Percentiles rank a stretch among this genome's conserved stretches.
phyloP scores from a whole-genome alignment of 169 alveolate genomes.

The Blepharisma undulans region DNA sequence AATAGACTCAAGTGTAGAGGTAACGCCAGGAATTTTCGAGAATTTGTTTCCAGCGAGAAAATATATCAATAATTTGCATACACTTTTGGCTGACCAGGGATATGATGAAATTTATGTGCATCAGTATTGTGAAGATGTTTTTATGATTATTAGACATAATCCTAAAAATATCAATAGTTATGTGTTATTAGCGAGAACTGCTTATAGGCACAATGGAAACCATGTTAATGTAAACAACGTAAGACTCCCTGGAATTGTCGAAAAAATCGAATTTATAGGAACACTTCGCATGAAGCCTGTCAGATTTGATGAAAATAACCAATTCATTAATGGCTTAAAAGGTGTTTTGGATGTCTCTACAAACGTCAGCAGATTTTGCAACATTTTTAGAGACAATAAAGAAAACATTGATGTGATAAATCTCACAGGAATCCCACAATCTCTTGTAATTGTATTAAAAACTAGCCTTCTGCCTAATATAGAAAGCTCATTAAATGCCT shows the following conservation, averaged over 20 bases:
- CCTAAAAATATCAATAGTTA: conserved; percentile 42
- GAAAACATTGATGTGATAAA: conserved; percentile 26
- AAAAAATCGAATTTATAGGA: background rate
- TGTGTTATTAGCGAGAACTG: conserved; percentile 24
- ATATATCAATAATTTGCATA: conserved; percentile 74
- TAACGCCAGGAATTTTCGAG: background rate
- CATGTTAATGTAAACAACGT: background rate
- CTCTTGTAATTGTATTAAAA: conserved; percentile 53
- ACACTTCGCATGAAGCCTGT: background rate
- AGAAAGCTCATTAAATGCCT: background rate
- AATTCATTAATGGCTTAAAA: conserved; percentile 6
- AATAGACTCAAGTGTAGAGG: background rate
- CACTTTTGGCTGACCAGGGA: conserved; percentile 60
- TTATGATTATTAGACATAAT: conserved; percentile 57
- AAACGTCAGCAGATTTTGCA: background rate
- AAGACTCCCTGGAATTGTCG: conserved; percentile 17
- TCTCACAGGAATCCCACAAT: conserved; percentile 62
- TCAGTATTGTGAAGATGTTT: conserved; percentile 52
- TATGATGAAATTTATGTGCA: conserved; percentile 55
- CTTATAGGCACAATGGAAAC: background rate
- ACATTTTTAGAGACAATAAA: background rate
- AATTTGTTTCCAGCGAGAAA: conserved; percentile 73
- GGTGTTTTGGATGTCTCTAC: background rate
- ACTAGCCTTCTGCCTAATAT: conserved; percentile 42
- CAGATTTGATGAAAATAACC: background rate